Conservation (phyloP, 306 rosid species). For the Alnus glutinosa region DNA sequence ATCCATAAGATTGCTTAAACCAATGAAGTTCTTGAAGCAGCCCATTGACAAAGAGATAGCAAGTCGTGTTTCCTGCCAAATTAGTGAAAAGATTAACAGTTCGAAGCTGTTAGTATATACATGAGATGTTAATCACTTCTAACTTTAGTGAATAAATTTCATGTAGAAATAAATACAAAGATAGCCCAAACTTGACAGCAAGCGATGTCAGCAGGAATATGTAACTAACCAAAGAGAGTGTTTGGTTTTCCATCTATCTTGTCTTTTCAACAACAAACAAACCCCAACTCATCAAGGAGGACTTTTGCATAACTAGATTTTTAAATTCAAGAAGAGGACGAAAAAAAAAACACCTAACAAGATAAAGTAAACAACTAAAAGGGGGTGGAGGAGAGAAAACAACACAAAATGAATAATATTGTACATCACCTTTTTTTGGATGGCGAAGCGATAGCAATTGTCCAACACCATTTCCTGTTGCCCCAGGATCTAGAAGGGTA, state of each 20-base stretch:
- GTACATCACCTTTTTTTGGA: constrained; percentile 69
- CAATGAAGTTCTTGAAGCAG: constrained; percentile 81
- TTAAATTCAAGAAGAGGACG: background rate
- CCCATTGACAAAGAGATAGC: constrained; percentile 64
- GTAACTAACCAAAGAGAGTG: background rate
- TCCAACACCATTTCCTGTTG: constrained; percentile 53
- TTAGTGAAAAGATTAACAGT: constrained; percentile 15
- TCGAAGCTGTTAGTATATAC: background rate
- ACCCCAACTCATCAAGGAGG: constrained; percentile 16
- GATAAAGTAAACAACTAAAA: constrained; percentile 6
- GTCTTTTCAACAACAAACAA: constrained; percentile 1
- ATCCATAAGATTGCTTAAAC: constrained; percentile 79
- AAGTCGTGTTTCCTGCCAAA: constrained; percentile 58
- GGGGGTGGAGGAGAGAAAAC: background rate
- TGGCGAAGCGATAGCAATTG: constrained; percentile 61
- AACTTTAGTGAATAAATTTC: background rate
- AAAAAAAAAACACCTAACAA: background rate
- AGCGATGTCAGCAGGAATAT: background rate
- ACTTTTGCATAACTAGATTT: background rate
- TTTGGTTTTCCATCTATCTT: background rate
- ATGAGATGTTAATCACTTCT: background rate
- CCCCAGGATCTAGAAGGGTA: constrained; percentile 48
- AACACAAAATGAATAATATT: background rate
- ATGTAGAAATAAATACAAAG: background rate
- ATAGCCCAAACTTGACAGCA: background rate